Base-by-base conservation (phyloP, 805 yeast genomes). In the Myxozyma neglecta region DNA sequence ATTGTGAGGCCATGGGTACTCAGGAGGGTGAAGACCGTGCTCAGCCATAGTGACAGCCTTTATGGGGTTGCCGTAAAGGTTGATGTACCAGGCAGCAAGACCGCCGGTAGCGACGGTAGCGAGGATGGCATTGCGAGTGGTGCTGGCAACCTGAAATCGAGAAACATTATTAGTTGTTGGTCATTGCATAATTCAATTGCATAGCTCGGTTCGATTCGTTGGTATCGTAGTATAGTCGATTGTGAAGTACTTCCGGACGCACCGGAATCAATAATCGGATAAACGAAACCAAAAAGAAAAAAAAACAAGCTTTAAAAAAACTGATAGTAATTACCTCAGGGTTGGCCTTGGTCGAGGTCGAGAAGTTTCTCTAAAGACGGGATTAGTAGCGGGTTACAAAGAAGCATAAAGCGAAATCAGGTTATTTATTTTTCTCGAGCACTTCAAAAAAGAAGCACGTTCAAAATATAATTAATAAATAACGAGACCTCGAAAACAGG, bases 1-100 rank as follows among this genome's bases (percentile, higher is more conserved):
- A 72, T 83, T 85, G 79, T 93, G 98, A 48, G 97, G 83, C 98
- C 98, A 94, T 60, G 85, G 88, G 76, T 82, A 92, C 61, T 86
- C 86, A 67, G 98, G 97, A 42, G 99, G 87, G 77, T 94, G 99
- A 75, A 94, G 84, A 70, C 99, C 99, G 80, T 94, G 98, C 81
- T 94, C 99, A 70, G 98, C 97, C 69, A 94, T 96, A 59, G 99
- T 92, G 56, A 59, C 60, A 40, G 69, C 69, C 72, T 84, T 85
- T 61, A 97, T 97, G 66, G 90, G 86, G 76, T 86, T 83, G 36
- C 91, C 82, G 76, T 90, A 96, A 73, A 89, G 85, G 79, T 90
- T 90, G 73, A 88, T 79, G 76, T 87, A 88, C 61, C 94, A 88
- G 51, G 96, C 90, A 61, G 90, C 83, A 65, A 89, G 79, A 69